Conservation (phyloP, 75 land plant species). For the Cupressus sempervirens region DNA sequence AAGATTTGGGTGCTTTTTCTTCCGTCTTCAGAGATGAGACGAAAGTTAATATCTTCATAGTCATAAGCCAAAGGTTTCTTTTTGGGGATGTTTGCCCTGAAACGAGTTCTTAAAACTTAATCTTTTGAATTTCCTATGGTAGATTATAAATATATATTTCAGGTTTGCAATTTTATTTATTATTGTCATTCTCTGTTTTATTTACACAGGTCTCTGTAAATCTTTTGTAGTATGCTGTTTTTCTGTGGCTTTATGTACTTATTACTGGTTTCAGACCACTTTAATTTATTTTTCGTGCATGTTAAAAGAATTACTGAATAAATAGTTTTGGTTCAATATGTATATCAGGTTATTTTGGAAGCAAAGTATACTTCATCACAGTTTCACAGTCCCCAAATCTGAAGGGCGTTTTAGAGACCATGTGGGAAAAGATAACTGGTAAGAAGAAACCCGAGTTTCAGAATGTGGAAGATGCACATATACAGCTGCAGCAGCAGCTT, state of each 20-base stretch:
- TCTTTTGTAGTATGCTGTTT: no score
- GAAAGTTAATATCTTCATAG: no score
- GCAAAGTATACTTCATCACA: constrained; percentile 37
- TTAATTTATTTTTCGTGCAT: neutral
- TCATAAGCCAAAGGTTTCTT: no score
- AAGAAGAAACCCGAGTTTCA: neutral
- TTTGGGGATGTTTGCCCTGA: no score
- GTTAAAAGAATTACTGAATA: neutral
- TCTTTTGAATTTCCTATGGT: no score
- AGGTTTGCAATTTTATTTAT: no score
- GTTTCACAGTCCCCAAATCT: constrained; percentile 53
- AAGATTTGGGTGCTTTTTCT: no score
- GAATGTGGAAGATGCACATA: neutral
- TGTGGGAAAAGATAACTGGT: constrained; percentile 22
- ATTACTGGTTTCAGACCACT: neutral
- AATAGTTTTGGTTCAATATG: neutral
- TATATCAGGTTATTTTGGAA: constrained; percentile 30
- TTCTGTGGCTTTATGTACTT: neutral
- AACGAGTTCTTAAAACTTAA: no score
- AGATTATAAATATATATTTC: no score
- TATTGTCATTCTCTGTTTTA: no score
- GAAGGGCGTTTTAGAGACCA: constrained; percentile 2
- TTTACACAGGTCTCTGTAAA: no score
- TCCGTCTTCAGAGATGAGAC: no score
- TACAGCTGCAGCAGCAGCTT: neutral